Conservation (phyloP, 306 rosid genomes). For the Citrullus amarus region DNA sequence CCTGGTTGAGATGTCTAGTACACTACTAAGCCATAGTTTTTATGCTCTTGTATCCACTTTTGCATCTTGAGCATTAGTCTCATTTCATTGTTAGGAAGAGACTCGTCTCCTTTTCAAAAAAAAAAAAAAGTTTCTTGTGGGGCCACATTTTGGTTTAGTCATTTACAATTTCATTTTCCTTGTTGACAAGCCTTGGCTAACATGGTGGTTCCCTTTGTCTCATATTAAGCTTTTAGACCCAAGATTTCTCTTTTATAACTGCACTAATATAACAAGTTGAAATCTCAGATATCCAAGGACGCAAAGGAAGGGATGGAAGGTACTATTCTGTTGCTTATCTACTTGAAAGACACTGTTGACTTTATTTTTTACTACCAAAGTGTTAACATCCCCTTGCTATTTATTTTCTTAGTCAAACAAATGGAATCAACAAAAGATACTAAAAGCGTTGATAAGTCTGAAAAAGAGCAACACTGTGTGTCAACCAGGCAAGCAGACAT, state of each 20-base stretch:
- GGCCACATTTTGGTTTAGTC: background rate
- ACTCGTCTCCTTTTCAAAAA: too few species aligned
- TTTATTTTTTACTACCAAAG: background rate
- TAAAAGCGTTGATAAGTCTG: conserved; percentile 28
- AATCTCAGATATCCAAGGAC: conserved; percentile 28
- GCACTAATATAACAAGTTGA: background rate
- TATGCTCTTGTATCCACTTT: too few species aligned
- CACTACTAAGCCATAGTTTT: too few species aligned
- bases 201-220: background rate
- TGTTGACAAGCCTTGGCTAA: background rate
- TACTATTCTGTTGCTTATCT: background rate
- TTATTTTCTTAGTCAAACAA: background rate
- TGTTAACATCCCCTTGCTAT: background rate
- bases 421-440: conserved; percentile 16
- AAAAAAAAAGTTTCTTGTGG: background rate
- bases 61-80: too few species aligned
- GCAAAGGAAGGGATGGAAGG: conserved; percentile 33
- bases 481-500: conserved; percentile 35
- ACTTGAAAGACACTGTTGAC: background rate
- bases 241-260: background rate
- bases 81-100: too few species aligned
- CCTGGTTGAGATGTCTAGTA: too few species aligned
- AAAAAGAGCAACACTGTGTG: conserved; percentile 40
- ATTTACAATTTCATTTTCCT: background rate
- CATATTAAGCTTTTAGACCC: background rate